Conservation (phyloP, 768 basidiomycete species). For the Cubamyces lactineus region DNA sequence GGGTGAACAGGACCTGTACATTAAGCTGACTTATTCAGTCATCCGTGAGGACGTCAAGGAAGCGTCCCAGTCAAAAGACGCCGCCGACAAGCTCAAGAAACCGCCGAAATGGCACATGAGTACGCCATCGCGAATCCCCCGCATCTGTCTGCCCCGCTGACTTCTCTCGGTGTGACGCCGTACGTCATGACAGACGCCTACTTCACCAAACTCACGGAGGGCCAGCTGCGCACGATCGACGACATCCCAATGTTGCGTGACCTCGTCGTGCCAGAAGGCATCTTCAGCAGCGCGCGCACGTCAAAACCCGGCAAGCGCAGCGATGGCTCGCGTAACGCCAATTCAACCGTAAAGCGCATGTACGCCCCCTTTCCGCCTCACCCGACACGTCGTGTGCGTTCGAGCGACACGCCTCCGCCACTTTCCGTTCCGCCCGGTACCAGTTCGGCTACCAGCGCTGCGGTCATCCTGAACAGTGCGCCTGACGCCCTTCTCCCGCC, state of each 20-base stretch:
- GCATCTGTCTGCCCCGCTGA: not conserved
- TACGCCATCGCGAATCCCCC: constrained; percentile 40
- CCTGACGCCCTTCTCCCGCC: constrained; percentile 13
- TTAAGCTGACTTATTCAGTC: constrained; percentile 86
- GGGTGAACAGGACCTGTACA: constrained; percentile 46
- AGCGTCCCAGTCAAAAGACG: constrained; percentile 52
- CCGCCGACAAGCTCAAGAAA: constrained; percentile 30
- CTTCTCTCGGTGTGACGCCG: constrained; percentile 10
- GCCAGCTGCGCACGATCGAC: constrained; percentile 72
- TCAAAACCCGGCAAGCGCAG: constrained; percentile 27
- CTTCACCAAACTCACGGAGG: constrained; percentile 77
- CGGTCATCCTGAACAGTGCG: not conserved
- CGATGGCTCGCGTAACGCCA: constrained; percentile 21
- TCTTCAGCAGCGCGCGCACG: constrained; percentile 62
- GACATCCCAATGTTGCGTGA: constrained; percentile 61
- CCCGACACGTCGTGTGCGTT: constrained; percentile 21
- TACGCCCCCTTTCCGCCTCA: constrained; percentile 45
- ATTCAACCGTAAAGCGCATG: constrained; percentile 39
- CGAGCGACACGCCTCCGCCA: constrained; percentile 18
- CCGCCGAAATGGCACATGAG: constrained; percentile 82
- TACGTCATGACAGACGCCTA: constrained; percentile 63
- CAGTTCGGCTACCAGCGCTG: constrained; percentile 8
- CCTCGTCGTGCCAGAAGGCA: constrained; percentile 64
- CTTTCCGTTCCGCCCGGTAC: constrained; percentile 10
- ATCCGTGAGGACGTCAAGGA: constrained; percentile 40